phyloP scores from a whole-genome alignment of 2,329 filamentous ascomycete genomes.

The Leptographium lundbergii region DNA sequence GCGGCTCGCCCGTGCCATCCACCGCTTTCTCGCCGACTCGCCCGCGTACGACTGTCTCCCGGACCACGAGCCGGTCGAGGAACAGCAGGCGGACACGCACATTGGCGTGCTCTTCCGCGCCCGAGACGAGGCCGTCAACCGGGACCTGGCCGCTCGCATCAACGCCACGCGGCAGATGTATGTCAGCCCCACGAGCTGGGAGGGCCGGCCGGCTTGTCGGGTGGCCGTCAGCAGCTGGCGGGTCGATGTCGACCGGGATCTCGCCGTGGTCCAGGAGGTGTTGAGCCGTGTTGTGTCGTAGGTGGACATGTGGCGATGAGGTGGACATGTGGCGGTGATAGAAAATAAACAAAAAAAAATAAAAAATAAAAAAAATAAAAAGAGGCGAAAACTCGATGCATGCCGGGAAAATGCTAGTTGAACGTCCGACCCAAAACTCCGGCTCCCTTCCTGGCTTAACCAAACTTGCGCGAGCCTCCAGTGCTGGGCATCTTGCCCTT shows the following conservation, averaged over 20 bases:
- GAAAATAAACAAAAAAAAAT: not conserved
- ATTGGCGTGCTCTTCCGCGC: conserved; percentile 68
- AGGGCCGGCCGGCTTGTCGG: conserved; percentile 59
- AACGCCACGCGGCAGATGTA: conserved; percentile 66
- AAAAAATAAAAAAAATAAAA: not conserved
- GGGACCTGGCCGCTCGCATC: conserved; percentile 54
- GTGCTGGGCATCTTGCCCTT: conserved; percentile 18
- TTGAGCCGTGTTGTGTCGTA: conserved; percentile 21
- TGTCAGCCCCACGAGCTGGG: conserved; percentile 71
- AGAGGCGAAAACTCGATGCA: too few relatives aligned
- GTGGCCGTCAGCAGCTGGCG: conserved; percentile 81
- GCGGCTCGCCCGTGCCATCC: conserved; percentile 53
- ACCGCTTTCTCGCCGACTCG: conserved; percentile 47
- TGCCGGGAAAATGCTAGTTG: too few relatives aligned
- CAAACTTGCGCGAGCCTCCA: conserved; percentile 43
- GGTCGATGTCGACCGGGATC: conserved; percentile 55
- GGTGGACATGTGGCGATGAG: not conserved
- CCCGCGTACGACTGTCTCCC: conserved; percentile 57
- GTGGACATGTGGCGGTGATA: not conserved
- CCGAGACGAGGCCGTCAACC: conserved; percentile 50
- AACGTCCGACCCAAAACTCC: too few relatives aligned
- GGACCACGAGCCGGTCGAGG: not conserved
- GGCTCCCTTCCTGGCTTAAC: conserved; percentile 22
- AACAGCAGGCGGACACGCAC: conserved; percentile 38
- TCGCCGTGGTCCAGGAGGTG: conserved; percentile 50